Evolutionary conservation across 768 basidiomycete species (phyloP).

Genomic region (Serendipita sp.): DNA sequence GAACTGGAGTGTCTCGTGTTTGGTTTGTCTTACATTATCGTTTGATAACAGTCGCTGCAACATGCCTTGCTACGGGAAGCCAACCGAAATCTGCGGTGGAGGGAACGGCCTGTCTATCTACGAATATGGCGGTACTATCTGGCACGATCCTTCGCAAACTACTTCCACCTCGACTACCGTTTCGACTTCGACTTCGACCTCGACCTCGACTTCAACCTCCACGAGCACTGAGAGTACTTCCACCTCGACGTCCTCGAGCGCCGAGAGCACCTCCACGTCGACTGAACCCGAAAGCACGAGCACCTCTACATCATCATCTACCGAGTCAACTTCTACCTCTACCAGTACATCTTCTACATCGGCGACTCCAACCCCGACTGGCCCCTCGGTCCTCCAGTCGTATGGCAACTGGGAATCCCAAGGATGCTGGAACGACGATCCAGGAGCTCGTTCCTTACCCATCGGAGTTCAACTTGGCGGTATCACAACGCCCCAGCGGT

Average conservation of each 20-base stretch:
- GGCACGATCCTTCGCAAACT: not conserved
- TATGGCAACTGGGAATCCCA: conserved; percentile 6
- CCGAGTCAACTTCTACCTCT: not conserved
- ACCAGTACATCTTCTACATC: not conserved
- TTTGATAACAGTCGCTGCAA: conserved; percentile 36
- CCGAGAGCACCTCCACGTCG: not conserved
- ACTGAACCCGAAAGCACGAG: not conserved
- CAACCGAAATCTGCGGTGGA: conserved; percentile 39
- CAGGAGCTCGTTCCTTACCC: conserved; percentile 22
- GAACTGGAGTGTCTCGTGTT: no score
- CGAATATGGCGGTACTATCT: conserved; percentile 40
- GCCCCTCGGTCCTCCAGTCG: not conserved
- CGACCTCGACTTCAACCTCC: not conserved
- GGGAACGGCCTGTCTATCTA: conserved; percentile 50
- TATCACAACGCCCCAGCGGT: conserved; percentile 36
- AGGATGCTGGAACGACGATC: conserved; percentile 17
- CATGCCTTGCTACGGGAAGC: conserved; percentile 45
- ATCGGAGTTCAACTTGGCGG: conserved; percentile 13
- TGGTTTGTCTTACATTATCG: not conserved
- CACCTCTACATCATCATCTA: not conserved
- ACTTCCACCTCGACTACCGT: not conserved
- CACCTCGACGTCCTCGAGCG: not conserved
- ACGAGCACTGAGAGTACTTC: not conserved
- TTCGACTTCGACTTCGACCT: not conserved
- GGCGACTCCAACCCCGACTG: not conserved